Conservation (phyloP, 345 rosid genomes). For the rapeseed (Brassica napus) region DNA sequence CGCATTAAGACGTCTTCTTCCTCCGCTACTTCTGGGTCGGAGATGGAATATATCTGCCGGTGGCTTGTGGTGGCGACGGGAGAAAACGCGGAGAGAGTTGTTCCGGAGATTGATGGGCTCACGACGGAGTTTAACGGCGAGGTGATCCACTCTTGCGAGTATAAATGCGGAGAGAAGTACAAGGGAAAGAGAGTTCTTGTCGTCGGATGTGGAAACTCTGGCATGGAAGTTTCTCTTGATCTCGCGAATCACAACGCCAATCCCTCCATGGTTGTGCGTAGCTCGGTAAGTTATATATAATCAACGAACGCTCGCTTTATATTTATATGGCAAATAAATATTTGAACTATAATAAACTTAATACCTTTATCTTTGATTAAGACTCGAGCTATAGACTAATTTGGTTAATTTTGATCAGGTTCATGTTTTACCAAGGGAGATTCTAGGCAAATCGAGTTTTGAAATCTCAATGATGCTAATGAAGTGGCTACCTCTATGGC, state of each 20-base stretch:
- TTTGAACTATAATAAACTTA: background rate
- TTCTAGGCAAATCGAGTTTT: conserved; percentile 61
- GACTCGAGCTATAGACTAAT: too few relatives aligned
- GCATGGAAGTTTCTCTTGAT: conserved; percentile 96
- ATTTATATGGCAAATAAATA: background rate
- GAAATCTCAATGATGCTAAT: conserved; percentile 54
- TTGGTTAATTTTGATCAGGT: conserved; percentile 42
- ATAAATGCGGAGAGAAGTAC: conserved; percentile 79
- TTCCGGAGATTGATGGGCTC: conserved; percentile 75
- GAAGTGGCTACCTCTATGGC: conserved; percentile 81
- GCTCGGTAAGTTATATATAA: conserved; percentile 61
- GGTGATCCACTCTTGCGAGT: conserved; percentile 64
- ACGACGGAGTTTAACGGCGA: conserved; percentile 62
- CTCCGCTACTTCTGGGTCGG: conserved; percentile 21
- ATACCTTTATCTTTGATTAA: background rate
- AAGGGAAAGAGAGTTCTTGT: conserved; percentile 72
- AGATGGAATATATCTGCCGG: conserved; percentile 78
- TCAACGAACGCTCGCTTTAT: background rate
- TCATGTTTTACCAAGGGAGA: conserved; percentile 68
- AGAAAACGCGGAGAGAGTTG: conserved; percentile 81
- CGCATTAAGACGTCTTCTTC: conserved; percentile 57
- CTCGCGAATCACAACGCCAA: conserved; percentile 70
- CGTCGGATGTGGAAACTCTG: conserved; percentile 96
- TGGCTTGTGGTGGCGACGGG: conserved; percentile 98
- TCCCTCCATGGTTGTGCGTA: conserved; percentile 83